These are phyloP conservation scores for Rhodofomes roseus DNA, from an alignment of 1,284 basidiomycete species.

Conservation along the genomic window DNA sequence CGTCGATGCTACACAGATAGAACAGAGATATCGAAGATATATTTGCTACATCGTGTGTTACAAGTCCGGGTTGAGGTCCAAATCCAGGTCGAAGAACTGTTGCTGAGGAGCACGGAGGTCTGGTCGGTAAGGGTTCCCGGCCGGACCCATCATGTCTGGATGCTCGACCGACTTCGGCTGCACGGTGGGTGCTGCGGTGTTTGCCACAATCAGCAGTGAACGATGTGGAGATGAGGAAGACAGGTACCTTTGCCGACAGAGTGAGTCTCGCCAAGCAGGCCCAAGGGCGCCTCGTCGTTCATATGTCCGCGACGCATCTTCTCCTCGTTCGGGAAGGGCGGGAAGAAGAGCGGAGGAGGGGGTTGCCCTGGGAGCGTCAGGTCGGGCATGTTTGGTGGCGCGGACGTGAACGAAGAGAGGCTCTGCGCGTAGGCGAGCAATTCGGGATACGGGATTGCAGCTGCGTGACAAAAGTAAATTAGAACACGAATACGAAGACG, in stretches of 20 bases:
- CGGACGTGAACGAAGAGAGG: conserved; percentile 77
- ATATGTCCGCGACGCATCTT: conserved; percentile 78
- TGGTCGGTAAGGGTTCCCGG: conserved; percentile 64
- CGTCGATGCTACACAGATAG: neutral
- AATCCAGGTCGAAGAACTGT: conserved; percentile 67
- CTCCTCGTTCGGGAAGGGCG: conserved; percentile 83
- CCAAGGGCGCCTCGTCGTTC: conserved; percentile 74
- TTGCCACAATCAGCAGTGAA: neutral
- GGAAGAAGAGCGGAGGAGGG: conserved; percentile 75
- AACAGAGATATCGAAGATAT: neutral
- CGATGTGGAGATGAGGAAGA: conserved; percentile 2
- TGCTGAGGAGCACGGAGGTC: conserved; percentile 57
- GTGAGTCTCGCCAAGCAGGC: conserved; percentile 72
- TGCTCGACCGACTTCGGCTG: conserved; percentile 51
- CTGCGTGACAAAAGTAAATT: conserved; percentile 31
- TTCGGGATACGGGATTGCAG: conserved; percentile 74
- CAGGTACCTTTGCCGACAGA: conserved; percentile 67
- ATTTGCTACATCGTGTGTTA: conserved; percentile 19
- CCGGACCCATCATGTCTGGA: conserved; percentile 40
- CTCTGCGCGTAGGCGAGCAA: conserved; percentile 77
- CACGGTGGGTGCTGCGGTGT: conserved; percentile 47
- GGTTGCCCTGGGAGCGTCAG: conserved; percentile 60
- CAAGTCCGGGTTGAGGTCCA: conserved; percentile 77
- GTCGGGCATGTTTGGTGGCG: conserved; percentile 80
- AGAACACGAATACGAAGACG: no score